Evolutionary conservation across 257 asterid genomes (phyloP).

Genomic region (Petunia secreta): DNA sequence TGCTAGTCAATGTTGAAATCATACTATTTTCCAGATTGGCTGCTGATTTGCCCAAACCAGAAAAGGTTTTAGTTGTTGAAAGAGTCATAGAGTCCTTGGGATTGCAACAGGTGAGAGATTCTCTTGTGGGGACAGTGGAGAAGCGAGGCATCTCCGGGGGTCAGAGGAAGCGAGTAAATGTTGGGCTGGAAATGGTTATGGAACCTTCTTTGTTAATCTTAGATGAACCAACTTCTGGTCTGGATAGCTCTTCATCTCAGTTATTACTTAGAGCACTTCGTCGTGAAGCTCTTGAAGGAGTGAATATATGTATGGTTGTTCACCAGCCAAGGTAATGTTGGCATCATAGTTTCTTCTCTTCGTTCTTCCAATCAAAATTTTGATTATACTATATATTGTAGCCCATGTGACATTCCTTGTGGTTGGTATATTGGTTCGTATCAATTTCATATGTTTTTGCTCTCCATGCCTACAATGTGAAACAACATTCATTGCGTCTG

Average conservation of each 20-base stretch:
- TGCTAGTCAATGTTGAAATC: slow-evolving; percentile 34
- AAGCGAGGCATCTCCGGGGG: slow-evolving; percentile 96
- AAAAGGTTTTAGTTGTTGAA: slow-evolving; percentile 86
- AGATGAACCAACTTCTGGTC: slow-evolving; percentile 95
- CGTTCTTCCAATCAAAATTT: slow-evolving; percentile 10
- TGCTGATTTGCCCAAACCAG: slow-evolving; percentile 73
- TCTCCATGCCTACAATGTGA: neutral
- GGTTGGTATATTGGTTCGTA: too few species aligned
- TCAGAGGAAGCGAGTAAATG: slow-evolving; percentile 93
- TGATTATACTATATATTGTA: neutral
- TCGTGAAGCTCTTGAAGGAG: slow-evolving; percentile 96
- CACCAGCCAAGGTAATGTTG: slow-evolving; percentile 87
- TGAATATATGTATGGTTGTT: slow-evolving; percentile 91
- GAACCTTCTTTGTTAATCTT: slow-evolving; percentile 91
- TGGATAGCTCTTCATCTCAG: slow-evolving; percentile 96
- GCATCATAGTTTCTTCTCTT: neutral
- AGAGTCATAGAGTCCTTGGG: slow-evolving; percentile 85
- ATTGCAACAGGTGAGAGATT: slow-evolving; percentile 74
- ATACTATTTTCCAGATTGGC: slow-evolving; percentile 59
- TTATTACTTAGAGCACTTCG: slow-evolving; percentile 89
- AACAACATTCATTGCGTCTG: neutral
- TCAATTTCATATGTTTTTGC: neutral
- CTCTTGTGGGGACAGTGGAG: slow-evolving; percentile 92
- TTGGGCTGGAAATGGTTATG: slow-evolving; percentile 94
- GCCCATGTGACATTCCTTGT: too few species aligned